These are phyloP conservation scores for Shiraia sp. DNA, from an alignment of 2,329 filamentous ascomycete genomes.

Conservation along the genomic window DNA sequence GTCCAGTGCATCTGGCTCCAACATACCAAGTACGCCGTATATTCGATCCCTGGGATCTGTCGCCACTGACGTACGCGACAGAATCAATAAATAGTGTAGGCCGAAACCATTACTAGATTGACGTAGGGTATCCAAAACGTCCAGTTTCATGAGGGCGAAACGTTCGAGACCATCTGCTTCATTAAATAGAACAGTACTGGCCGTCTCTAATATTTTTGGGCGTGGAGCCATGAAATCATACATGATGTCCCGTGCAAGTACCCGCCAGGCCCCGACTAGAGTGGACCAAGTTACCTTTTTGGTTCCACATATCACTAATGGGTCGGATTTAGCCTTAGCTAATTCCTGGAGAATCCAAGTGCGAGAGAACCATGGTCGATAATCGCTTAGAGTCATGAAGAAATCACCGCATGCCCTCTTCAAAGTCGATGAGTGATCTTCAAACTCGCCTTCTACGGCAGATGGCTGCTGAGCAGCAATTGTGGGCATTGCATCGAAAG, in stretches of 20 bases:
- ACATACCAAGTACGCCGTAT: conserved; percentile 2
- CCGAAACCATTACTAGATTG: neutral
- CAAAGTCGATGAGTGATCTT: no score
- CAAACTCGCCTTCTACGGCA: no score
- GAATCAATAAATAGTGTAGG: neutral
- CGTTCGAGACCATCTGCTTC: neutral
- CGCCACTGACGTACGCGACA: neutral
- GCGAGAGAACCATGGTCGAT: conserved; percentile 2
- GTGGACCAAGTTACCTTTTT: conserved; percentile 3
- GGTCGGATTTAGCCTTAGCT: neutral
- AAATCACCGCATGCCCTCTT: neutral
- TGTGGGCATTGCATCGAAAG: neutral
- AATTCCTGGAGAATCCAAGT: conserved; percentile 8
- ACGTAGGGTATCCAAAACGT: conserved; percentile 1
- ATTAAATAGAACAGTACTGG: neutral
- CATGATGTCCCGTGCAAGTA: neutral
- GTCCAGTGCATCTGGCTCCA: neutral
- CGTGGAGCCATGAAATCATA: neutral
- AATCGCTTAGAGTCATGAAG: neutral
- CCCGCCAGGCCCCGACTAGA: conserved; percentile 2
- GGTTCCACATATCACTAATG: conserved; percentile 3
- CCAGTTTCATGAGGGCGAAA: neutral
- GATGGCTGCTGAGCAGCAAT: neutral
- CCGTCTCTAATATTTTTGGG: neutral
- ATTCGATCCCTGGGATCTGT: conserved; percentile 3